phyloP scores from a whole-genome alignment of 257 asterid species.

The Knoxia roxburghii region DNA sequence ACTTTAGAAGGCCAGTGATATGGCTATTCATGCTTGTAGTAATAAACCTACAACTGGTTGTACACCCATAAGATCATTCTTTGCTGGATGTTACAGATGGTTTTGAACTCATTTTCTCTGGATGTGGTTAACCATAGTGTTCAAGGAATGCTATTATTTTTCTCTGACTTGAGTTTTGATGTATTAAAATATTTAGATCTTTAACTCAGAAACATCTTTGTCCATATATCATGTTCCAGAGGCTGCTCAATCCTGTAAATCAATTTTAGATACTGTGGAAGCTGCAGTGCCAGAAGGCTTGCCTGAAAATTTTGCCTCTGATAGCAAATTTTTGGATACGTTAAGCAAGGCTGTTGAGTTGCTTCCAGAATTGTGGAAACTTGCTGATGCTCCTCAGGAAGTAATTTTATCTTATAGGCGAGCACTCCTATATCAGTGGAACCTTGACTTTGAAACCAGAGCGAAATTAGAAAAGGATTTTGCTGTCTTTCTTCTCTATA shows the following conservation, averaged over 20 bases:
- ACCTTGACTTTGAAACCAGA: constrained; percentile 54
- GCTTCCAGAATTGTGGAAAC: constrained; percentile 79
- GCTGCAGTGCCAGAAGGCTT: constrained; percentile 66
- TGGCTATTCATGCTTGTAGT: not conserved
- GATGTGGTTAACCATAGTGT: not conserved
- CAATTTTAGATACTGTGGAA: constrained; percentile 70
- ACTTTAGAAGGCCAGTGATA: not conserved
- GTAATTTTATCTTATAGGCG: constrained; percentile 61
- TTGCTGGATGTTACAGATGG: not conserved
- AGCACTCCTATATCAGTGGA: constrained; percentile 79
- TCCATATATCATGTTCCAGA: constrained; percentile 38
- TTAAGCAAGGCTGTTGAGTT: constrained; percentile 72
- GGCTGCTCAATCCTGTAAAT: constrained; percentile 78
- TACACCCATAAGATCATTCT: not conserved
- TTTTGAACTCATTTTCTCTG: not conserved
- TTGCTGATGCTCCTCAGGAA: constrained; percentile 55
- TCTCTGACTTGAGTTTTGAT: not conserved
- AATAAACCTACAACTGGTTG: not conserved
- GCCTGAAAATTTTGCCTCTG: constrained; percentile 51
- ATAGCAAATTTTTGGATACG: constrained; percentile 63
- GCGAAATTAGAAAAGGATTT: constrained; percentile 65
- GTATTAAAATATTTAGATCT: not conserved
- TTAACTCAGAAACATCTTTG: not conserved
- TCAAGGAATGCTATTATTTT: not conserved
- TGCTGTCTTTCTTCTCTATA: constrained; percentile 71